Conservation (phyloP, 768 basidiomycete genomes). For the Leccinum truebloodii region DNA sequence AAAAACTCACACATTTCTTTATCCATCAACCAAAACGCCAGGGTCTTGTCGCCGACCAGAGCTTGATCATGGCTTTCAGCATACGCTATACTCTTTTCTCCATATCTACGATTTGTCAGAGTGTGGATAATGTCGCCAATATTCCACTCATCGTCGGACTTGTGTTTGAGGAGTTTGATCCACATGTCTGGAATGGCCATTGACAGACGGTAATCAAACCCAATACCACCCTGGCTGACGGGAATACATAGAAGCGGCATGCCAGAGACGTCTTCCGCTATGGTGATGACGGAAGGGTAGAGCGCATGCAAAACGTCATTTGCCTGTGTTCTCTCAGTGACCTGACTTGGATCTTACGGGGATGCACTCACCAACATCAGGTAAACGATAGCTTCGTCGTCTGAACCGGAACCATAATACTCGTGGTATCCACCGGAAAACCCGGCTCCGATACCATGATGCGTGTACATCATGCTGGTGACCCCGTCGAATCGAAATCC, state of each 20-base stretch:
- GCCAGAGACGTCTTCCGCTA: conserved; percentile 98
- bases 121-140: conserved; percentile 86
- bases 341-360: background rate
- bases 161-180: conserved; percentile 98
- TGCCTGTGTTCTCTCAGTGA: conserved; percentile 56
- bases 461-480: conserved; percentile 98
- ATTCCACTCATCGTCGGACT: conserved; percentile 84
- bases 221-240: conserved; percentile 81
- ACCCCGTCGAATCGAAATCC: conserved; percentile 99
- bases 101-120: conserved; percentile 83
- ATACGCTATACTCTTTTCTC: conserved; percentile 89
- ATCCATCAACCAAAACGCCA: conserved; percentile 99
- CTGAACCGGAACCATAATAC: conserved; percentile 87
- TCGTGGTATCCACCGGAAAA: conserved; percentile 99
- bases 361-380: conserved; percentile 83
- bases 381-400: conserved; percentile 90
- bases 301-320: conserved; percentile 86
- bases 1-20: conserved; percentile 94
- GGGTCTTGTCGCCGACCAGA: conserved; percentile 96
- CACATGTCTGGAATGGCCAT: conserved; percentile 99
- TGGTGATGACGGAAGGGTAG: conserved; percentile 81
- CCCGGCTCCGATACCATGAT: conserved; percentile 96
- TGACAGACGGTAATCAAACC: conserved; percentile 96
- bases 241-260: conserved; percentile 94
- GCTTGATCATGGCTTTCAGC: conserved; percentile 99